Evolutionary conservation across 2,329 filamentous ascomycete genomes (phyloP).

Genomic region (Elsinoe perseae): DNA sequence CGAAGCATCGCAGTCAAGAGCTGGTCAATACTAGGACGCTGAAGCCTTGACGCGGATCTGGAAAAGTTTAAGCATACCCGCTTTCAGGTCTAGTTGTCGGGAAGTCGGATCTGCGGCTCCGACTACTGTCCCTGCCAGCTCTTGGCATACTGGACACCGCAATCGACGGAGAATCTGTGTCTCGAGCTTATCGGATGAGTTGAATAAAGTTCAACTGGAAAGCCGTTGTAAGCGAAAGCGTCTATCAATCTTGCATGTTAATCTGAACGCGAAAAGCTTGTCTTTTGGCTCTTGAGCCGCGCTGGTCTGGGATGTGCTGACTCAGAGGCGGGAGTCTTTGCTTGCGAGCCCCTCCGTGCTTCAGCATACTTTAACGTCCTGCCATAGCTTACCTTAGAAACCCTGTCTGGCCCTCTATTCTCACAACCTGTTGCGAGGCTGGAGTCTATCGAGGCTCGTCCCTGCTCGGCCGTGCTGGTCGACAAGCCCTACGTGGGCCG

Average conservation of each 20-base stretch:
- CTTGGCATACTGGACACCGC: not conserved
- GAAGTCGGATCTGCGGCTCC: not conserved
- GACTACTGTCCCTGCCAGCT: not conserved
- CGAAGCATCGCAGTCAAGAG: not conserved
- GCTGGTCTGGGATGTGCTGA: not conserved
- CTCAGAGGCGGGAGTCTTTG: no score
- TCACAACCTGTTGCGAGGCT: constrained; percentile 5
- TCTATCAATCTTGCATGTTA: not conserved
- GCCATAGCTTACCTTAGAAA: not conserved
- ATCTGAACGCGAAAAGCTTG: not conserved
- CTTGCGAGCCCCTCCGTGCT: constrained; percentile 4
- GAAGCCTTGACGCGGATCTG: constrained; percentile 9
- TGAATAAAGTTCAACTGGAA: not conserved
- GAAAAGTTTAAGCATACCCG: constrained; percentile 2
- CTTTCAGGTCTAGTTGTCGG: not conserved
- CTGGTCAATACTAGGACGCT: not conserved
- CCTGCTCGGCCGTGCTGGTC: not conserved
- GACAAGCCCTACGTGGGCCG: not conserved
- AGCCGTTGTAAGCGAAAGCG: constrained; percentile 8
- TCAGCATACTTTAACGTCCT: not conserved
- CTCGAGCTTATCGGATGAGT: not conserved
- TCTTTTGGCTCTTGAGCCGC: not conserved
- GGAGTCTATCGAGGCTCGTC: not conserved
- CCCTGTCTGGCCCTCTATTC: not conserved
- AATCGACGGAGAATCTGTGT: constrained; percentile 1